Conservation (phyloP, 345 rosid species). For the Brassica nigra region DNA sequence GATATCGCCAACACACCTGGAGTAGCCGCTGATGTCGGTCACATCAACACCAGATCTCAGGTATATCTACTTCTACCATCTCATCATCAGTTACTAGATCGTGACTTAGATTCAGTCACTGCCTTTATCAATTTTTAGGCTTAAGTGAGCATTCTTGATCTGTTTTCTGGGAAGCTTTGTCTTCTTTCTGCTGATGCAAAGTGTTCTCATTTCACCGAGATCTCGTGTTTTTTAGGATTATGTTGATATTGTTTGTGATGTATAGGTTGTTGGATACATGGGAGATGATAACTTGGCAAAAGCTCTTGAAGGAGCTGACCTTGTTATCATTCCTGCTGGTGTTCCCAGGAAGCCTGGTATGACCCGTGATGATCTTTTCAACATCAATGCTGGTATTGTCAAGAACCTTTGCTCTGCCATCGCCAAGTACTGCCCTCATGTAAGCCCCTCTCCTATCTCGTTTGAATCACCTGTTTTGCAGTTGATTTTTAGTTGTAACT, state of each 20-base stretch:
- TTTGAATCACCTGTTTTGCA: too few species aligned
- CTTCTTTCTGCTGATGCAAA: too few species aligned
- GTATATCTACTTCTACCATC: neutral
- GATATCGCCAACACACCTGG: slow-evolving; percentile 78
- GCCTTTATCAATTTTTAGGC: too few species aligned
- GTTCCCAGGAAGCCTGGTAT: slow-evolving; percentile 56
- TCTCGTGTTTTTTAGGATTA: neutral
- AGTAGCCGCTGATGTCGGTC: slow-evolving; percentile 79
- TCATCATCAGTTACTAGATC: neutral
- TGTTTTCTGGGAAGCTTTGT: too few species aligned
- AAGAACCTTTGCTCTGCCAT: neutral
- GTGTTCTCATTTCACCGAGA: neutral
- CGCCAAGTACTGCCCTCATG: slow-evolving; percentile 55
- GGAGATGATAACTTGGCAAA: slow-evolving; percentile 46
- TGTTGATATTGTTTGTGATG: neutral
- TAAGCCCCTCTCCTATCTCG: slow-evolving; percentile 8
- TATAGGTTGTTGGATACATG: slow-evolving; percentile 26
- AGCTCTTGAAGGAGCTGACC: slow-evolving; percentile 60
- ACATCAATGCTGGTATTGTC: slow-evolving; percentile 56
- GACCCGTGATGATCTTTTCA: slow-evolving; percentile 7
- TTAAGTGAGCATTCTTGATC: neutral
- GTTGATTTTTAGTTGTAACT: neutral
- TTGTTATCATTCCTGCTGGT: slow-evolving; percentile 70
- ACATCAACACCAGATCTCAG: slow-evolving; percentile 74
- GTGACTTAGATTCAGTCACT: too few species aligned